These are phyloP conservation scores for Rhodocollybia butyracea DNA, from an alignment of 768 basidiomycete genomes.

Conservation along the genomic window DNA sequence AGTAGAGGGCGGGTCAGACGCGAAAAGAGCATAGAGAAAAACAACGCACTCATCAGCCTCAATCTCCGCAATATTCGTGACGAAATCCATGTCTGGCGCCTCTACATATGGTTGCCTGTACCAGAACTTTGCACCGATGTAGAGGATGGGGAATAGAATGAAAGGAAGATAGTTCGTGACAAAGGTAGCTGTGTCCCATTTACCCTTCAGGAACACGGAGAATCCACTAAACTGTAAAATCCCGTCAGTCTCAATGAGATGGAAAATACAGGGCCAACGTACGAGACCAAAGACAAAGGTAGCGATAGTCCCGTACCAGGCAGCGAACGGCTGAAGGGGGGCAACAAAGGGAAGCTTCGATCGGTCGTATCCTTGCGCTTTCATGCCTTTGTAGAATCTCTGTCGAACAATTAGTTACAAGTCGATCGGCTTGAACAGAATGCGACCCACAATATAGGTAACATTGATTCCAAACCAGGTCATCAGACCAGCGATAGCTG, in stretches of 20 bases:
- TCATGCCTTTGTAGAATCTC: constrained; percentile 83
- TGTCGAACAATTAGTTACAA: constrained; percentile 20
- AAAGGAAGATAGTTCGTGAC: constrained; percentile 81
- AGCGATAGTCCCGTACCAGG: constrained; percentile 49
- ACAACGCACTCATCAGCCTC: constrained; percentile 55
- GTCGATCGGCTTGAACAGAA: not conserved
- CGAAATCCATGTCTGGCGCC: constrained; percentile 81
- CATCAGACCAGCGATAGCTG: constrained; percentile 54
- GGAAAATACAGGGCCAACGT: constrained; percentile 22
- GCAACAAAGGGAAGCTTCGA: constrained; percentile 66
- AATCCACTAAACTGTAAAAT: constrained; percentile 42
- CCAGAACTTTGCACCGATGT: constrained; percentile 53
- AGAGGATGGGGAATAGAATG: constrained; percentile 73
- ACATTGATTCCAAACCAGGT: constrained; percentile 80
- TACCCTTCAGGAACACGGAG: constrained; percentile 47
- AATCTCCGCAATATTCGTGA: constrained; percentile 64
- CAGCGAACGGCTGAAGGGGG: constrained; percentile 64
- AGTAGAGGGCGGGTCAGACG: constrained; percentile 1
- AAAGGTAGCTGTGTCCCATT: constrained; percentile 63
- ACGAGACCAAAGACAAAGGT: constrained; percentile 61
- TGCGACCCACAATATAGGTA: constrained; percentile 41
- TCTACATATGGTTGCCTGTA: constrained; percentile 44
- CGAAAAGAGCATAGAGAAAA: not conserved
- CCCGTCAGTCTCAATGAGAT: not conserved
- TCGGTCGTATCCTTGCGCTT: constrained; percentile 76